Evolutionary conservation across 2,329 filamentous ascomycete genomes (phyloP), one percentile per base, ranked within the genome.

Genomic region (Cryphonectria japonica): DNA sequence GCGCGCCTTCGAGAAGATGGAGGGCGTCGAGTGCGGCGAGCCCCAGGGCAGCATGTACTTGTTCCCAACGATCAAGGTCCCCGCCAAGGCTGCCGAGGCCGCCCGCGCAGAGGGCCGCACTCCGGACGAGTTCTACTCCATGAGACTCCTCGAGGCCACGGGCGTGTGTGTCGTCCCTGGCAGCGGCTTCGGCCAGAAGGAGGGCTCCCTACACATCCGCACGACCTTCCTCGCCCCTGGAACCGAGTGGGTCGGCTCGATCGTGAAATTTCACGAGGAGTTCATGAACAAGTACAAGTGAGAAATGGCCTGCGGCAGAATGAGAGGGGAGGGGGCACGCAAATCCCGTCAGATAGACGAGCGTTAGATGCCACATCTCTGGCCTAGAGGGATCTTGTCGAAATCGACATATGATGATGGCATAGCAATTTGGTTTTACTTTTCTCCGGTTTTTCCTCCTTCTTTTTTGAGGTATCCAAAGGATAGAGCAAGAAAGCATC

Each of bases 1-100:
- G 83, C 88, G 94, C 77, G 95, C 95, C 39, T 99, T 99, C 83
- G 86, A 90, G 81, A 84, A 94, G 79, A 98, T 99, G 96, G 95
- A 98, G 82, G 96, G 96, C 71, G 95, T 99, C 71, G 89, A 95
- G 80, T 97, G 95, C 83, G 92, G 92, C 77, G 87, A 90, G 76
- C 96, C 96, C 69, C 93, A 97, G 87, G 96, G 96, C 72, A 92
- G 93, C 80, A 99, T 99, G 96, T 99, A 99, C 85, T 92, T 99
- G 78, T 99, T 98, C 89, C 96, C 96, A 34, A 96, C 93, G 76
- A 97, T 99, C 83, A 89, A 85, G 46, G 85, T 99, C 34, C 89
- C 96, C 1, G 76, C 83, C 34, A 93, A 93, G 83, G 96, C 94
- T 57, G 82, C 91, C 73, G 91, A 91, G 75, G 93, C 93, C 22